Base-by-base conservation (phyloP, 306 rosid genomes). In the Fagus sylvatica region DNA sequence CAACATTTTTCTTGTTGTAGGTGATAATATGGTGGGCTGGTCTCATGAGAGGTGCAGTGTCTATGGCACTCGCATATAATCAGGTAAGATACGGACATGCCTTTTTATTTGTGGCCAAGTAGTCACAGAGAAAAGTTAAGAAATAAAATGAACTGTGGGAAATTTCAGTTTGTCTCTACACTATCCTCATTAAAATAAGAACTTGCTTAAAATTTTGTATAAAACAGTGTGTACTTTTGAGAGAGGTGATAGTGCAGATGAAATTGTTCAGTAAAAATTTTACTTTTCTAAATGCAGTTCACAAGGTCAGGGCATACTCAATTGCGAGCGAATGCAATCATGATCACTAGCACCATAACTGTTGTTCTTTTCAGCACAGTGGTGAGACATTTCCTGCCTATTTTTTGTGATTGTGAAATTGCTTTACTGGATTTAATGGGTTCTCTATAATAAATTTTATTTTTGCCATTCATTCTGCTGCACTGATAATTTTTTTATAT, bases 21-120 rank as follows among this genome's bases (percentile, higher is more conserved):
- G 86, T 96, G 75, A 80, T 90, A 71, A 87, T 93, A 74, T 96
- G 99, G 99, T 93, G 98, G 99, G 99, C 99, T 85, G 99, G 99
- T 79, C 99, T 96, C 78, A 96, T 96, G 98, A 91, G 99, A 87
- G 99, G 99, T 71, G 97, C 99, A 64, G 99, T 96, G 74, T 96
- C 99, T 51, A 90, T 96, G 79, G 99, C 99, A 39, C 96, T 96
- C 4, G 98, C 99, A 65, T 96, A 96, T 81, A 91, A 96, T 91
- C 93, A 96, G 98, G 99, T 90, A 76, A 51, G 81, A 75, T 69
- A 73, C 28, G 13, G 67, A 73, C 67, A 65, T 41, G 53, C 64
- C 59, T 7, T 22, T 28, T 51, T 22, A 33, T 55, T 43, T 43
- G n/a, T 56, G 67, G 54, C 48, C 19, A 39, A 61, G 43, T 70